A percentile compares a stretch with the other conserved stretches of the same genome.
These are phyloP conservation scores for Sophora flavescens DNA, from an alignment of 306 rosid species.

Conservation along the genomic window DNA sequence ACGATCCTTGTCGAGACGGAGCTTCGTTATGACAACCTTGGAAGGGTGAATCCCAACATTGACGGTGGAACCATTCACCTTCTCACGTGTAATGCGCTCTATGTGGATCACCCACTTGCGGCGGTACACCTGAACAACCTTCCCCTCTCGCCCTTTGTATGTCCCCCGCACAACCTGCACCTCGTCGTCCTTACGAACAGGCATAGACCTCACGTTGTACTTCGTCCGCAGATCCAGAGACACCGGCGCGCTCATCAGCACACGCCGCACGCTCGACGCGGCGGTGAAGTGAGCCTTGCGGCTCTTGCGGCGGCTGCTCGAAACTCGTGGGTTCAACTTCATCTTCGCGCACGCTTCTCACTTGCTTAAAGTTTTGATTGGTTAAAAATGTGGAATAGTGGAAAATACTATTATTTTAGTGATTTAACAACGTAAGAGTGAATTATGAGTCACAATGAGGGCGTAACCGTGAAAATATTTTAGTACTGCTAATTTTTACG, in stretches of 20 bases:
- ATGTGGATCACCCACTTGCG: slow-evolving; percentile 91
- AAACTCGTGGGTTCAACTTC: slow-evolving; percentile 83
- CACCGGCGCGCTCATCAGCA: slow-evolving; percentile 88
- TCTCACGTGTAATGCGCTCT: slow-evolving; percentile 89
- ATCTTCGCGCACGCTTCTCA: slow-evolving; percentile 43
- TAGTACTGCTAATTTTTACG: too few species aligned
- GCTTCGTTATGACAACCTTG: slow-evolving; percentile 78
- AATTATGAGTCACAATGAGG: too few species aligned
- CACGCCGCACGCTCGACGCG: slow-evolving; percentile 82
- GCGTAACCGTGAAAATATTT: too few species aligned
- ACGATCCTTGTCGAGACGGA: slow-evolving; percentile 85
- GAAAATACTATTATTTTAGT: too few species aligned
- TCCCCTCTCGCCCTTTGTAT: slow-evolving; percentile 90
- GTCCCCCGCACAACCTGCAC: slow-evolving; percentile 86
- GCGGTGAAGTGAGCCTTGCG: slow-evolving; percentile 95
- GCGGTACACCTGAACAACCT: slow-evolving; percentile 86
- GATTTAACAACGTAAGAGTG: too few species aligned
- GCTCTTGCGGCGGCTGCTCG: slow-evolving; percentile 88
- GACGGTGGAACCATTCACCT: slow-evolving; percentile 90
- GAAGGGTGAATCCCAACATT: slow-evolving; percentile 87
- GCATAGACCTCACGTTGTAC: slow-evolving; percentile 85
- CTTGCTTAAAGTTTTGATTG: too few species aligned
- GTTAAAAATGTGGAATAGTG: too few species aligned
- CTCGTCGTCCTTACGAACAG: slow-evolving; percentile 88
- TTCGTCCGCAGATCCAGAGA: slow-evolving; percentile 73